phyloP scores from a whole-genome alignment of 2,329 filamentous ascomycete species.

The Alternaria ventricosa region DNA sequence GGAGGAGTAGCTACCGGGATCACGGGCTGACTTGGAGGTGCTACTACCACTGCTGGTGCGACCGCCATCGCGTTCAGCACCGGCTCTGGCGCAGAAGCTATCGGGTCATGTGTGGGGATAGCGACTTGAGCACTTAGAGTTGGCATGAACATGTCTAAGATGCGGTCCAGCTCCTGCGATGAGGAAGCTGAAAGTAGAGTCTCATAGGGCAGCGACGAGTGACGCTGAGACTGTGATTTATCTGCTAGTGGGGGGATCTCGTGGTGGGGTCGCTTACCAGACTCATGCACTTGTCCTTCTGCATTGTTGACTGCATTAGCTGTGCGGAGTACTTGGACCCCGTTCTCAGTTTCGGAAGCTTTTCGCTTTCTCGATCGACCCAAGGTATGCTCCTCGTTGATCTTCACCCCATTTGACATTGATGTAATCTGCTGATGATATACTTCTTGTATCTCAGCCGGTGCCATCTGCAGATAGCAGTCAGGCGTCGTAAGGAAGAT shows the following conservation, averaged over 20 bases:
- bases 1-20: not conserved
- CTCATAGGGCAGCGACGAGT: not conserved
- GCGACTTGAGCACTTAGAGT: not conserved
- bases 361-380: not conserved
- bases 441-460: not conserved
- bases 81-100: not conserved
- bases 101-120: not conserved
- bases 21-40: not conserved
- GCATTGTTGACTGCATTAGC: not conserved
- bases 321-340: not conserved
- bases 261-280: not conserved
- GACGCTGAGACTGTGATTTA: not conserved
- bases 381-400: not conserved
- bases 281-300: not conserved
- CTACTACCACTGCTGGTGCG: not conserved
- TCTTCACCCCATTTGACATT: not conserved
- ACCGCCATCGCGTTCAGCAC: not conserved
- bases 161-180: not conserved
- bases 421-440: not conserved
- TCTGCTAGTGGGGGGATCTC: not conserved
- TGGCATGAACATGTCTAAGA: not conserved
- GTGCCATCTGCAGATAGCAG: not conserved
- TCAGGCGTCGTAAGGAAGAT: not conserved
- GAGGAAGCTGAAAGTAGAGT: not conserved
- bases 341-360: not conserved